Base-by-base conservation (phyloP, 257 asterid genomes). In the Cynanchum wilfordii region DNA sequence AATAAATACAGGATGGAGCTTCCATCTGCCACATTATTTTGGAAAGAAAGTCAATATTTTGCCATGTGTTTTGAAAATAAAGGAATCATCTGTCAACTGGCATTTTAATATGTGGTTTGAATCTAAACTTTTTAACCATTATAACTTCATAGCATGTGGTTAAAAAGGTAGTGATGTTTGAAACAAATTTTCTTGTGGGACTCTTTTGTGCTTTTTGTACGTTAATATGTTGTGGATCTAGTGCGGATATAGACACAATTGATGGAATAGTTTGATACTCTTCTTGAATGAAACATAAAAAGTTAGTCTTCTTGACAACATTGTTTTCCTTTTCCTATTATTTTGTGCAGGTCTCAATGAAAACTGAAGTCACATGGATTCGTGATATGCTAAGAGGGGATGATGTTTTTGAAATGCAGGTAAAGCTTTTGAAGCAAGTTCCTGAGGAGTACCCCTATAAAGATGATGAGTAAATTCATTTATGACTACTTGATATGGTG, bases 381-480 rank as follows among this genome's bases (percentile, higher is more conserved):
- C 96, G 97, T 19, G 99, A 95, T 83, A 90, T 95, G 97, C 96
- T 95, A 59, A 83, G 91, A 84, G 99, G 99, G 19, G 99, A 95
- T 73, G 99, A 95, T 72, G 95, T 85, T 24, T 95, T 87, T 70
- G 99, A 95, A 87, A 78, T 95, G 89, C 98, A 89, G 82, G 87
- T 95, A 84, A 95, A 95, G 77, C 93, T 95, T 69, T 81, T 90
- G 82, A 92, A 90, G 87, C 99, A 95, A 81, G 91, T 95, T 69
- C 96, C 97, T 0, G 98, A 92, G 87, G 99, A 95, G 81, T 95
- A 95, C 83, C 99, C 99, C 2, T 95, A 95, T 77, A 95, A 95
- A 79, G 99, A 95, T 69, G 99, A 95, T 7, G 99, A 95, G 93
- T 95, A 76, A 78, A 22, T 57, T 74, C 64, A 47, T 55, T 30